A percentile compares a stretch with the other conserved stretches of the same genome.
These are phyloP conservation scores for Cryphonectria nitschkei DNA, from an alignment of 2,329 filamentous ascomycete species.

Conservation along the genomic window DNA sequence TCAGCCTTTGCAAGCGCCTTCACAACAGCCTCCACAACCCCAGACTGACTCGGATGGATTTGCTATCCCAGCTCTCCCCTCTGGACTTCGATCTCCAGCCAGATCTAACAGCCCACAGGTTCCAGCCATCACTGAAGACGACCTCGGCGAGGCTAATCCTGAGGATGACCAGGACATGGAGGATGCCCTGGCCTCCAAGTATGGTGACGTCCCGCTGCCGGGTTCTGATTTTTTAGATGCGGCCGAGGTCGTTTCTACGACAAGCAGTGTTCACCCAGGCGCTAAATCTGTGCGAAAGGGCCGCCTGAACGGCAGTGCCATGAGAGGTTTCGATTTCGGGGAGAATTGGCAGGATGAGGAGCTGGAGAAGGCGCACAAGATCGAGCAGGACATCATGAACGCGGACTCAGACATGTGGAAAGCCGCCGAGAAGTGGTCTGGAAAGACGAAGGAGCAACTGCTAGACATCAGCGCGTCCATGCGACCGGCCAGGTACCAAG, in stretches of 20 bases:
- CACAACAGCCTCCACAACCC: constrained; percentile 37
- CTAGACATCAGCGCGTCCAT: constrained; percentile 40
- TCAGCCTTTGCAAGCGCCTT: constrained; percentile 35
- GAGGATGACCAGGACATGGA: constrained; percentile 32
- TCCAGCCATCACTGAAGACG: constrained; percentile 36
- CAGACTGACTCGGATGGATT: constrained; percentile 68
- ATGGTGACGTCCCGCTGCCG: constrained; percentile 42
- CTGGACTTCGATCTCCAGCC: constrained; percentile 45
- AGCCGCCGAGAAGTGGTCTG: constrained; percentile 25
- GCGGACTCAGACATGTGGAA: constrained; percentile 49
- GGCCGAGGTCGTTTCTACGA: not conserved
- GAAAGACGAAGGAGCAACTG: constrained; percentile 29
- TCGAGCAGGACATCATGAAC: constrained; percentile 70
- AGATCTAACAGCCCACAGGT: constrained; percentile 41
- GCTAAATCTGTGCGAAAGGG: constrained; percentile 29
- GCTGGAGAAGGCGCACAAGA: constrained; percentile 69
- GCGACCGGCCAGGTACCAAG: constrained; percentile 51
- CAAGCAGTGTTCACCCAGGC: constrained; percentile 4
- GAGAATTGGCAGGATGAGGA: constrained; percentile 64
- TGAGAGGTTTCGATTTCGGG: constrained; percentile 33
- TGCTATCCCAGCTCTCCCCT: constrained; percentile 60
- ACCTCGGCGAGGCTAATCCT: constrained; percentile 28
- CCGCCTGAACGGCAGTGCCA: constrained; percentile 22
- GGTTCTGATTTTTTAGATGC: not conserved
- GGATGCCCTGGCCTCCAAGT: constrained; percentile 45